A percentile compares a stretch with the other conserved stretches of the same genome.
phyloP scores from a whole-genome alignment of 345 rosid species.

The Citrus glauca region DNA sequence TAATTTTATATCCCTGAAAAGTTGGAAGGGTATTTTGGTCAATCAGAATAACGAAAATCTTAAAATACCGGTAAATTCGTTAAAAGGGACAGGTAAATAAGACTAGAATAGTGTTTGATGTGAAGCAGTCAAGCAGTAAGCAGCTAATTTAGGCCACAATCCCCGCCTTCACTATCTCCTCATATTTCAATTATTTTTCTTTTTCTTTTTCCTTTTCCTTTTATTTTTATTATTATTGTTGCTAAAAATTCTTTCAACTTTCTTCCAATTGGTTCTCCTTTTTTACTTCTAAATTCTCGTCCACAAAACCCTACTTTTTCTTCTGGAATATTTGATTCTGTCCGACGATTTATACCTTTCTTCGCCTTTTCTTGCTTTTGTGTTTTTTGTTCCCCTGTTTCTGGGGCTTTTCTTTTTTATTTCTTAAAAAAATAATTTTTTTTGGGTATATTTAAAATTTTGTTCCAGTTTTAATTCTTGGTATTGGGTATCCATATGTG shows the following conservation, averaged over 20 bases:
- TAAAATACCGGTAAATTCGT: constrained; percentile 18
- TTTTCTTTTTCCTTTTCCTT: no score
- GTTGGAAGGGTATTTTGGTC: background rate
- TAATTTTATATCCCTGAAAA: background rate
- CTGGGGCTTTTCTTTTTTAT: background rate
- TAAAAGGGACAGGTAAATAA: background rate
- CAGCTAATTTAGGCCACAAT: constrained; percentile 24
- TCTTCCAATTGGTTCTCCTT: background rate
- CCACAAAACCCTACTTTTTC: constrained; percentile 9
- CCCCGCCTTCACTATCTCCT: constrained; percentile 7
- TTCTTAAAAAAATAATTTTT: background rate
- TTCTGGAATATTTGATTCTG: background rate
- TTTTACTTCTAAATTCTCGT: background rate
- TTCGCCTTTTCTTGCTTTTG: background rate
- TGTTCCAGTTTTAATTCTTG: background rate
- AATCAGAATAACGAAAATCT: background rate
- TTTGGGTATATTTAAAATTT: background rate
- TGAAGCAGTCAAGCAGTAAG: constrained; percentile 13
- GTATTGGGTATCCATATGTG: background rate
- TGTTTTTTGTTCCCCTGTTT: background rate
- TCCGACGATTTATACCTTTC: background rate
- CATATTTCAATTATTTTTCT: background rate
- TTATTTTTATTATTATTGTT: background rate
- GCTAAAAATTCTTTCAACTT: background rate
- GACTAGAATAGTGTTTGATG: background rate